These are phyloP conservation scores for Trametes cingulata DNA, from an alignment of 768 basidiomycete genomes.

Conservation along the genomic window DNA sequence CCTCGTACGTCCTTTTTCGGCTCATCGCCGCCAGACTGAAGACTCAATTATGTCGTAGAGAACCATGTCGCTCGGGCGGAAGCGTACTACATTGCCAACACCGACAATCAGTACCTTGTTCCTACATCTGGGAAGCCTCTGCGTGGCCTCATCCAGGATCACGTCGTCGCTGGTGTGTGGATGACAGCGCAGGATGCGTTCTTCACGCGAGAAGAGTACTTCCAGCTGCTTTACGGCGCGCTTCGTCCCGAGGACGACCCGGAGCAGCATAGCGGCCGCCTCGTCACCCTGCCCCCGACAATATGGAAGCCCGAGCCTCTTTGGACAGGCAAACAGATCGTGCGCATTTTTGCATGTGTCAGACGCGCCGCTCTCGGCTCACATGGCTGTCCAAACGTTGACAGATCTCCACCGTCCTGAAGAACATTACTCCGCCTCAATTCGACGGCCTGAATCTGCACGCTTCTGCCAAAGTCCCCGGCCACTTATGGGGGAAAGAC, in stretches of 20 bases:
- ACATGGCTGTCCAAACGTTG: slow-evolving; percentile 5
- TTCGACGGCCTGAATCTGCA: slow-evolving; percentile 82
- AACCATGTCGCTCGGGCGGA: slow-evolving; percentile 95
- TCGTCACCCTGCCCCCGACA: slow-evolving; percentile 85
- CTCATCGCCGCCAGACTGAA: neutral
- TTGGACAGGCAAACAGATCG: slow-evolving; percentile 99
- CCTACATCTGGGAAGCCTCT: slow-evolving; percentile 98
- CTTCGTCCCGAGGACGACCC: slow-evolving; percentile 84
- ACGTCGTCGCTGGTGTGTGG: slow-evolving; percentile 99
- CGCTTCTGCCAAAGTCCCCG: slow-evolving; percentile 88
- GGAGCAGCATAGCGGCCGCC: slow-evolving; percentile 51
- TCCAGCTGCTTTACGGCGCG: slow-evolving; percentile 93
- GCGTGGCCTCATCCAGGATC: slow-evolving; percentile 97
- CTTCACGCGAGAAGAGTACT: slow-evolving; percentile 94
- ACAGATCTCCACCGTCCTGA: slow-evolving; percentile 91
- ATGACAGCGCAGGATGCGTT: slow-evolving; percentile 96
- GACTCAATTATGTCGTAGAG: slow-evolving; percentile 48
- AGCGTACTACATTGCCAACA: slow-evolving; percentile 92
- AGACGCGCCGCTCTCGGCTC: neutral
- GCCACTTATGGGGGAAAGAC: slow-evolving; percentile 79
- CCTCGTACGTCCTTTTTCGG: slow-evolving; percentile 65
- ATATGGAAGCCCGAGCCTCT: slow-evolving; percentile 89
- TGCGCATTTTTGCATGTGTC: slow-evolving; percentile 39
- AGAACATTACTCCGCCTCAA: slow-evolving; percentile 83
- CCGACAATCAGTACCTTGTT: slow-evolving; percentile 98